Conservation (phyloP, 2,329 filamentous ascomycete genomes). For the Cercospora zeina region DNA sequence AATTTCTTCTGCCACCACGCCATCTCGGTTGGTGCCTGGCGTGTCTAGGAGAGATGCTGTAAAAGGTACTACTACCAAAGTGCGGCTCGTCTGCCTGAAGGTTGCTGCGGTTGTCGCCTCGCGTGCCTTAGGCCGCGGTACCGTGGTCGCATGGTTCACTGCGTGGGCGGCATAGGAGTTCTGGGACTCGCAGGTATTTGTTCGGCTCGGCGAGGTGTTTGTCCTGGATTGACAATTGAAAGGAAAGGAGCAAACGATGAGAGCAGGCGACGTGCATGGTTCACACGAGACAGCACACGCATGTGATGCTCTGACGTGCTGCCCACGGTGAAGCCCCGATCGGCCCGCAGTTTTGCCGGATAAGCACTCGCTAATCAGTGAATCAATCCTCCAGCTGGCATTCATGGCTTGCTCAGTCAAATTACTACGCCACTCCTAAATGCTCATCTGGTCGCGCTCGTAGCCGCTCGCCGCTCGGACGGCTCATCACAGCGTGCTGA, state of each 20-base stretch:
- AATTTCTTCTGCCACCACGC: slow-evolving; percentile 76
- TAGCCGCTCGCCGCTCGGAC: background rate
- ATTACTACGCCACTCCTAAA: too few species aligned
- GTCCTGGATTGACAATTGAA: background rate
- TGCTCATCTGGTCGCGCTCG: background rate
- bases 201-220: background rate
- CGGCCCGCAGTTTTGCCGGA: slow-evolving; percentile 10
- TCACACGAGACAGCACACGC: slow-evolving; percentile 7
- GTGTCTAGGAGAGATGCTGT: too few species aligned
- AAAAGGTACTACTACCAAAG: slow-evolving; percentile 15
- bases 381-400: background rate
- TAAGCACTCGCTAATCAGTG: slow-evolving; percentile 9
- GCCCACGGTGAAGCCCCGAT: background rate
- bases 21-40: slow-evolving; percentile 16
- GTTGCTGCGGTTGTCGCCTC: slow-evolving; percentile 57
- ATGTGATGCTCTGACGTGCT: slow-evolving; percentile 14
- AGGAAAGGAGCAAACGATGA: background rate
- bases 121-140: slow-evolving; percentile 23
- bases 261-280: slow-evolving; percentile 5
- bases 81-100: slow-evolving; percentile 55
- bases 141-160: slow-evolving; percentile 18
- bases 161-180: background rate
- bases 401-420: background rate
- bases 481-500: background rate
- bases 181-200: background rate